These are phyloP conservation scores for Camellia oleifera DNA, from an alignment of 179 eudicot genomes.

Conservation along the genomic window DNA sequence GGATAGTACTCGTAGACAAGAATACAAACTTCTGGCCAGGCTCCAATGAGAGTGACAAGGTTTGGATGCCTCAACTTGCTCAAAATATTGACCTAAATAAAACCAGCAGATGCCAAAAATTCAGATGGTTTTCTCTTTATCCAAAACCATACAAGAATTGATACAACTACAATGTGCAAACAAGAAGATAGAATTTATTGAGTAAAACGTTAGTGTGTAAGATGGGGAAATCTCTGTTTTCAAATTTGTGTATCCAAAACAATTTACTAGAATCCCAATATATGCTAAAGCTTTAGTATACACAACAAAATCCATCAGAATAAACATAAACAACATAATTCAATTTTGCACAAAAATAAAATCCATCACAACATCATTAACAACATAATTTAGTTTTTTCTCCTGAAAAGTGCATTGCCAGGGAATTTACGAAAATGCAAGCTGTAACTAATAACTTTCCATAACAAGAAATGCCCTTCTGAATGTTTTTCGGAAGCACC, in stretches of 20 bases:
- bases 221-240: neutral
- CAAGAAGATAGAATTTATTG: neutral
- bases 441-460: no score
- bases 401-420: no score
- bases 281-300: neutral
- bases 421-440: neutral
- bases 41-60: conserved; percentile 72
- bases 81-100: conserved; percentile 60
- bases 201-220: neutral
- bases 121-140: neutral
- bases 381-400: no score
- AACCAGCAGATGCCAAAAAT: conserved; percentile 10
- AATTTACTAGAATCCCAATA: neutral
- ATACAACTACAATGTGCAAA: neutral
- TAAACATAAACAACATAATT: no score
- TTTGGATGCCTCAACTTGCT: conserved; percentile 82
- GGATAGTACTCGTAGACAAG: conserved; percentile 79
- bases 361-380: neutral
- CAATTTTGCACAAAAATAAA: no score
- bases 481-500: neutral
- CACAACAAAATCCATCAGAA: neutral
- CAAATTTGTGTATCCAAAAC: neutral
- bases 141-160: neutral
- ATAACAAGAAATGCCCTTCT: no score
- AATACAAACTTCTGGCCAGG: conserved; percentile 62